Conservation (phyloP, 2,329 filamentous ascomycete species). For the Arachnomyces sp. region DNA sequence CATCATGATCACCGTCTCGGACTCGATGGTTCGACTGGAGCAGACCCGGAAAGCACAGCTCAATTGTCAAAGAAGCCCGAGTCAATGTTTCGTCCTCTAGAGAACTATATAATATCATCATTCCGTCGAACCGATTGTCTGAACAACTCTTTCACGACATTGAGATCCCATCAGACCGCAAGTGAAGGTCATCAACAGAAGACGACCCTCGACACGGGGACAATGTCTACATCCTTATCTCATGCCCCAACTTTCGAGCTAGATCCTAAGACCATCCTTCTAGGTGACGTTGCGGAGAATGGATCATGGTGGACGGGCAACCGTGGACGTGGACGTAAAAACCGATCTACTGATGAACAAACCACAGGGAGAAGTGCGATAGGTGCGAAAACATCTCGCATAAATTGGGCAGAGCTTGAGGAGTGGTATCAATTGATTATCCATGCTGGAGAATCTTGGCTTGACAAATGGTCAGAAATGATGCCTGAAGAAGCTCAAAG, state of each 20-base stretch:
- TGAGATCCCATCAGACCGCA: constrained; percentile 37
- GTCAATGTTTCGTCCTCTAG: constrained; percentile 66
- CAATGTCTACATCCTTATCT: constrained; percentile 20
- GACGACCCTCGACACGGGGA: constrained; percentile 22
- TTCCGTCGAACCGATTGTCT: constrained; percentile 64
- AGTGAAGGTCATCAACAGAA: constrained; percentile 38
- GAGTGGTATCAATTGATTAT: constrained; percentile 69
- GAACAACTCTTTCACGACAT: constrained; percentile 66
- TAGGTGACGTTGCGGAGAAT: constrained; percentile 73
- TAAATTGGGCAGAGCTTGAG: constrained; percentile 65
- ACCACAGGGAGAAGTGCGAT: constrained; percentile 35
- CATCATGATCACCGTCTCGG: not conserved
- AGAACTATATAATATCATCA: constrained; percentile 65
- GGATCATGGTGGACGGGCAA: constrained; percentile 73
- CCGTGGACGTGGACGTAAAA: constrained; percentile 33
- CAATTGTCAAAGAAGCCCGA: constrained; percentile 14
- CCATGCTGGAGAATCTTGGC: constrained; percentile 63
- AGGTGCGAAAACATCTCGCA: constrained; percentile 55
- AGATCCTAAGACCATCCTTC: constrained; percentile 65
- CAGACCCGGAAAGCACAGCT: not conserved
- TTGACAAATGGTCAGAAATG: constrained; percentile 50
- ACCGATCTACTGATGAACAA: constrained; percentile 21
- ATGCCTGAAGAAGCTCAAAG: constrained; percentile 26
- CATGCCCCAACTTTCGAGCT: constrained; percentile 51
- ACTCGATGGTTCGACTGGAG: constrained; percentile 1